Base-by-base conservation (phyloP, 352 stramenopile genomes). In the Phytopythium litorale region DNA sequence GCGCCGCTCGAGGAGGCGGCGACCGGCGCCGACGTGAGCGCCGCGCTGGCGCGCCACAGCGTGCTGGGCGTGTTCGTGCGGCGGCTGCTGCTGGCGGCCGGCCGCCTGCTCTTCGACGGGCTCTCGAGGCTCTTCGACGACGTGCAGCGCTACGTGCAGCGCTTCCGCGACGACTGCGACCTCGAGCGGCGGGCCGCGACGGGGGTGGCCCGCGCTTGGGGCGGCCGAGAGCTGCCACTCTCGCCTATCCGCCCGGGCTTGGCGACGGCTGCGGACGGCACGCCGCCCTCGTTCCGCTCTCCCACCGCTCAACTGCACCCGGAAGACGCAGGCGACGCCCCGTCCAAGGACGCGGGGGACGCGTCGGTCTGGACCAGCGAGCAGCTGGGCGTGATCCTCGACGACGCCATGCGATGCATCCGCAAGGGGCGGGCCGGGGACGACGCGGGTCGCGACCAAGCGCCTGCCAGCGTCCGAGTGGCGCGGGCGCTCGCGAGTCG, bases 51-150 rank as follows among this genome's bases (percentile, higher is more conserved):
- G 35, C 73, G 82, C 28, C 71, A 63, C 28, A 92, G 82, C 59
- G 56, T 88, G 49, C 65, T 92, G 21, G 84, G 84, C 1, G 62
- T 90, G 18, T 92, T 90, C 55, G 78, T 92, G 51, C 81, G 84
- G 25, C 76, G 71, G 46, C 87, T 92, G 55, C 67, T 89, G n/a
- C 51, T 92, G 33, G 67, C 70, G 1, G 65, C 86, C 18, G 82
- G 88, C 50, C 68, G 79, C 0, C 43, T 86, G 40, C 54, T 92
- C 42, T 92, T 92, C 28, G 84, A 92, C 28, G 81, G 84, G 5
- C 63, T 92, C n/a, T 87, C 79, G 32, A 66, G 72, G 28, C 68
- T 91, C 33, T 91, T 78, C 46, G 84, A 92, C 18, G 75, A 89
- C 40, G 72, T 91, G 25, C 56, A 67, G 56, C 64, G 69, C 32